Evolutionary conservation across 345 rosid genomes (phyloP), one percentile per base, ranked within the genome.

Genomic region (Luvunga scandens): DNA sequence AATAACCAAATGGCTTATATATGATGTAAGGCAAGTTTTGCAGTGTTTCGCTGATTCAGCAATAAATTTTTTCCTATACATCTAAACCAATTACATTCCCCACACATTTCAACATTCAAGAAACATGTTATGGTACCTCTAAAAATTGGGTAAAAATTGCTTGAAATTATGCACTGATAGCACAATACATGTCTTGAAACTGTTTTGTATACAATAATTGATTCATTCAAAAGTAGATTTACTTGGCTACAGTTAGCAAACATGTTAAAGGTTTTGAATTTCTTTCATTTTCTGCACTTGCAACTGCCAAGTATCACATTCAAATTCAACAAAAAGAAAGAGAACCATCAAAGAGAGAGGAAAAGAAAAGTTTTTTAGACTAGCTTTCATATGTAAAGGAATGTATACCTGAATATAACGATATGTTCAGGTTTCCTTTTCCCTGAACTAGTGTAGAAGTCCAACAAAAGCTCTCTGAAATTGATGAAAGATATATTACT

Each of bases 381-480:
- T 56, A 5, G 21, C 67, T 34, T 25, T 21, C 45, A 1, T 38
- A 10, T 25, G 0, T 5, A 33, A 27, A 79, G 9, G 18, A 57
- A 50, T 7, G 7, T 2, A 68, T 80, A 90, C 98, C 98, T 95
- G 90, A 95, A 95, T 36, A 95, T 95, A 30, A 95, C 85, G 53
- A 95, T 91, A 76, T 92, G 98, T 27, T 92, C 94, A 28, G 97
- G 98, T 83, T 95, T 95, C 59, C 94, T 87, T 85, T 92, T 86
- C 38, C 88, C 90, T 2, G 98, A 93, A 80, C 92, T 95, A 1
- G 80, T 19, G 79, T 92, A 95, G 75, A 95, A 95, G 83, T 95
- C 98, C 65, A 93, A 56, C n/a, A 95, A 84, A 28, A 82, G 78
- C 83, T 95, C 98, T 88, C 98, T 95, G 84, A 48, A 78, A 76